Evolutionary conservation across 1,139 yeast species (phyloP), one percentile per base, ranked within the genome.

Genomic region (Diutina pseudorugosa): DNA sequence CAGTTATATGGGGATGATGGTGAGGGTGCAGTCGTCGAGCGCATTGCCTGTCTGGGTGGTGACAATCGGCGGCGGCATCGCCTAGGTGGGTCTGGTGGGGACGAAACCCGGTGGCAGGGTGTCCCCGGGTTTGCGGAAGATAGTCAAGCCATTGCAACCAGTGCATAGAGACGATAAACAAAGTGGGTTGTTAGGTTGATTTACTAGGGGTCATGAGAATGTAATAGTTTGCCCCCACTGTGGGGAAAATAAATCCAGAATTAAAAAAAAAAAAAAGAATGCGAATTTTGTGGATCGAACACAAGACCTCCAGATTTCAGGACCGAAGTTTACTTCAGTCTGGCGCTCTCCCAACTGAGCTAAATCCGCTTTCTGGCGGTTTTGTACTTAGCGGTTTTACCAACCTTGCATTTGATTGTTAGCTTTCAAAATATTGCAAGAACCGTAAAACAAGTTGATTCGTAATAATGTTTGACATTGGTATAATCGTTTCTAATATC

Each of bases 341-440:
- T 42, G 45, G 45, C 45, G 45, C 45, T 42, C 45, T 42, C 45
- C 45, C 45, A 42, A 42, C 45, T 42, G 45, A 42, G 45, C 45
- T 42, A 42, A 42, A 42, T 18, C 45, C 45, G 45, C 45, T 43
- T 43, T 11, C 47, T 30, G 36, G 36, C 36, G 36, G n/a, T 11
- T 30, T 30, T 30, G n/a, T 30, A 14, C 8, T 30, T 9, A 11
- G 36, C 36, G 36, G n/a, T 30, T 30, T 30, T 11, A 9, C 5
- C 25, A 23, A 7, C 7, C 25, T 4, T 23, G 25, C n/a, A n/a
- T n/a, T n/a, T n/a, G n/a, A n/a, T n/a, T n/a, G n/a, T n/a, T n/a
- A n/a, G n/a, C n/a, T n/a, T n/a, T n/a, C n/a, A n/a, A n/a, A n/a
- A n/a, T n/a, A n/a, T n/a, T n/a, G n/a, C n/a, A n/a, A n/a, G n/a